phyloP scores from a whole-genome alignment of 192 early-diverging fungal genomes.

The Paraglomus occultum region DNA sequence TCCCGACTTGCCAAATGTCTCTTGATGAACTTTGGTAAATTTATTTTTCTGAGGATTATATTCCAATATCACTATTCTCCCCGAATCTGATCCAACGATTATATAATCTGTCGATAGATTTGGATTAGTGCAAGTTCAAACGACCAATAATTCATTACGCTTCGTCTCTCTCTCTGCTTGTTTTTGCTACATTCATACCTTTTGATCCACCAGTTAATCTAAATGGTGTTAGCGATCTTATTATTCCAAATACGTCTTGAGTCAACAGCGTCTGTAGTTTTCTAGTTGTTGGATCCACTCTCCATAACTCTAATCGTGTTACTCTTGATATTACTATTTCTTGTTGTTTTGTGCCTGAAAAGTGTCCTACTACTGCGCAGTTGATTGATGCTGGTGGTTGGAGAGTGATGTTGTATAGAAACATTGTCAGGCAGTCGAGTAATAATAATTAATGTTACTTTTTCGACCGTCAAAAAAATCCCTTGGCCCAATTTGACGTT shows the following conservation, averaged over 20 bases:
- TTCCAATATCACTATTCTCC: slow-evolving; percentile 85
- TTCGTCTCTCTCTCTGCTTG: neutral
- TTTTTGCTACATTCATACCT: slow-evolving; percentile 47
- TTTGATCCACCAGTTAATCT: slow-evolving; percentile 86
- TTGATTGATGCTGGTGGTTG: slow-evolving; percentile 78
- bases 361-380: slow-evolving; percentile 83
- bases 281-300: slow-evolving; percentile 74
- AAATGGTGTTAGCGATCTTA: slow-evolving; percentile 81
- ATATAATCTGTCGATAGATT: slow-evolving; percentile 71
- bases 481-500: too few species aligned
- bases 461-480: too few species aligned
- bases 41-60: slow-evolving; percentile 72
- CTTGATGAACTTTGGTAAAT: slow-evolving; percentile 83
- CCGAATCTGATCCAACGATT: slow-evolving; percentile 87
- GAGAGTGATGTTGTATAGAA: slow-evolving; percentile 89
- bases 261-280: slow-evolving; percentile 71
- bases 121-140: neutral
- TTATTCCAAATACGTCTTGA: slow-evolving; percentile 80
- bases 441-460: too few species aligned
- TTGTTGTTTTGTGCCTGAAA: slow-evolving; percentile 87
- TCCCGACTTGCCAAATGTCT: slow-evolving; percentile 94
- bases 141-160: neutral
- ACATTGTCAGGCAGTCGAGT: slow-evolving; percentile 42
- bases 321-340: slow-evolving; percentile 80
- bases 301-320: slow-evolving; percentile 77